Percentiles rank a stretch among this genome's conserved stretches.
Evolutionary conservation across 768 basidiomycete species (phyloP).

Genomic region (Crassisporium funariophilum): DNA sequence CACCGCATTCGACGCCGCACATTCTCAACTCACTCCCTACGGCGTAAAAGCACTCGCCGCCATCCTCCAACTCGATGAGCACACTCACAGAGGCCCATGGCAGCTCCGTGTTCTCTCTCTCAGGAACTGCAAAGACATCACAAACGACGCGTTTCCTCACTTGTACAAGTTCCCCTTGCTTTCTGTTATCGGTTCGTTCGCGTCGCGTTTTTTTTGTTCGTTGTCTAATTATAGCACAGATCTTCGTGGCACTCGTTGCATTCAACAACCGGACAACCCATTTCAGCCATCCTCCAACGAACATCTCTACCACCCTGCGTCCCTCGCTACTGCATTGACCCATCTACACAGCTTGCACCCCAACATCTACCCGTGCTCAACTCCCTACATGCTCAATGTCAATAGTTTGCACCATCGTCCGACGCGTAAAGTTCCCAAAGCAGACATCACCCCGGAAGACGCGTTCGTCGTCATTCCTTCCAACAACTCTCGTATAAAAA

Average conservation of each 20-base stretch:
- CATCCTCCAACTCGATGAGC: constrained; percentile 41
- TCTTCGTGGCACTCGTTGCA: constrained; percentile 51
- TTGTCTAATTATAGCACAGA: constrained; percentile 34
- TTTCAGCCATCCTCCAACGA: constrained; percentile 27
- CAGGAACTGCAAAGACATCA: constrained; percentile 52
- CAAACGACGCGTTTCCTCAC: constrained; percentile 40
- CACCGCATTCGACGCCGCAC: constrained; percentile 64
- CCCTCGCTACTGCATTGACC: constrained; percentile 37
- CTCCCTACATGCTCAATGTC: constrained; percentile 34
- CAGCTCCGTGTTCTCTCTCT: constrained; percentile 60
- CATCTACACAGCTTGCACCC: constrained; percentile 21
- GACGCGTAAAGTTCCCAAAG: constrained; percentile 5
- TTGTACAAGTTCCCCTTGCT: constrained; percentile 58
- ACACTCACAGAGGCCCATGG: constrained; percentile 50
- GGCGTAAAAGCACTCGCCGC: constrained; percentile 56
- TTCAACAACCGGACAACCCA: constrained; percentile 14
- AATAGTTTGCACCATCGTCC: constrained; percentile 26
- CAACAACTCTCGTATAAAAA: constrained; percentile 14
- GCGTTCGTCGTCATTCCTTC: constrained; percentile 24
- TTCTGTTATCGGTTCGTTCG: constrained; percentile 58
- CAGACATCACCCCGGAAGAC: constrained; percentile 24
- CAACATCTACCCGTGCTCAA: constrained; percentile 35
- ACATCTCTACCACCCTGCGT: constrained; percentile 44
- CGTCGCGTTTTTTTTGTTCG: constrained; percentile 2
- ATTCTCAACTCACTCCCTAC: constrained; percentile 50